Evolutionary conservation across 805 yeast genomes (phyloP).

Genomic region (Brettanomyces bruxellensis): DNA sequence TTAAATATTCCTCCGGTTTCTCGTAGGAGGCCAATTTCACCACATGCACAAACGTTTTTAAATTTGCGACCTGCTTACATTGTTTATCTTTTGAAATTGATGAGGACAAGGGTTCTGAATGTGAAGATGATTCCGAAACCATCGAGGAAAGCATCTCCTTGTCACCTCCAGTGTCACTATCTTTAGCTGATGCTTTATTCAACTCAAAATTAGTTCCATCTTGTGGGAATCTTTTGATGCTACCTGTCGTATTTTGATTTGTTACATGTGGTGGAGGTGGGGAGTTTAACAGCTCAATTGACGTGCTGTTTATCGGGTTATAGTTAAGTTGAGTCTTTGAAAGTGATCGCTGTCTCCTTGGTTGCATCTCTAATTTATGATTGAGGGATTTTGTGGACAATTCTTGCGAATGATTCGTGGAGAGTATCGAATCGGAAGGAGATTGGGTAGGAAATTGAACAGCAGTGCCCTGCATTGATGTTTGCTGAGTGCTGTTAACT

Average conservation of each 20-base stretch:
- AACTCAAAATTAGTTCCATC: too few species aligned
- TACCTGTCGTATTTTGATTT: too few species aligned
- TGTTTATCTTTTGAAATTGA: neutral
- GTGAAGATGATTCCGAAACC: neutral
- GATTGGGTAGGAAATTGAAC: neutral
- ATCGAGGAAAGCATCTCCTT: neutral
- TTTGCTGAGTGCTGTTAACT: too few species aligned
- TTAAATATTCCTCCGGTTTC: constrained; percentile 54
- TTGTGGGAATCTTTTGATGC: too few species aligned
- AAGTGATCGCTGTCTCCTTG: constrained; percentile 23
- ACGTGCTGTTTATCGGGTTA: constrained; percentile 18
- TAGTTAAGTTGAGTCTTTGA: constrained; percentile 25
- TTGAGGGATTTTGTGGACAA: too few species aligned
- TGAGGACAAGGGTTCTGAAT: neutral
- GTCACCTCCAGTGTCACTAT: neutral
- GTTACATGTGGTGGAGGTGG: constrained; percentile 5
- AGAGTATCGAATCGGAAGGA: neutral
- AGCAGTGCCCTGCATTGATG: too few species aligned
- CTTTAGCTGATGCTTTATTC: neutral
- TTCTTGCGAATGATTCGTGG: too few species aligned
- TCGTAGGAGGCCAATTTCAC: constrained; percentile 72
- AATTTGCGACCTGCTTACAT: neutral
- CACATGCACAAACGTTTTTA: constrained; percentile 39
- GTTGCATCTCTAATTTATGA: neutral
- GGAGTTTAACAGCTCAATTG: constrained; percentile 4